These are phyloP conservation scores for Flaveria ramosissima DNA, from an alignment of 129 eudicot species.

Conservation along the genomic window DNA sequence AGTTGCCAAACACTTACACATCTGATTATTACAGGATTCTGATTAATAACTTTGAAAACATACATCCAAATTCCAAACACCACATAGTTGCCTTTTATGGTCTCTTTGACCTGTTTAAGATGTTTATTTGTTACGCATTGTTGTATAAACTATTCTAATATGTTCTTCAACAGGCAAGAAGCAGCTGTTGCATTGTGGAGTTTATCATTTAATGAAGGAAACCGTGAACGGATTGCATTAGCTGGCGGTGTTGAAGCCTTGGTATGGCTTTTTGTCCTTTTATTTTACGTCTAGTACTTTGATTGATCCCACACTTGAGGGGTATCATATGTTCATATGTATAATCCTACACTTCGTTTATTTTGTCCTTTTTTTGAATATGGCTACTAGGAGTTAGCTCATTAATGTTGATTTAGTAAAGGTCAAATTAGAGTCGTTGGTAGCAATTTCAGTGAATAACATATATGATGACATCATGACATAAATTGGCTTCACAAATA, in stretches of 20 bases:
- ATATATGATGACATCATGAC: background rate
- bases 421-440: background rate
- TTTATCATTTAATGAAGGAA: conserved; percentile 79
- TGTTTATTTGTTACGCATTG: background rate
- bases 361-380: background rate
- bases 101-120: background rate
- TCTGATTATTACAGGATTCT: background rate
- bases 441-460: background rate
- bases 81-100: background rate
- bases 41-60: background rate
- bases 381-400: background rate
- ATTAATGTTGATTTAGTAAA: too few species aligned
- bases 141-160: background rate
- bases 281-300: background rate
- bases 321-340: conserved; percentile 17
- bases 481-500: background rate
- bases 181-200: conserved; percentile 99
- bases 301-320: background rate
- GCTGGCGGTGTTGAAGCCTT: conserved; percentile 95
- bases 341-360: background rate
- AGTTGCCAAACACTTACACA: background rate
- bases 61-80: background rate
- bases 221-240: conserved; percentile 83
- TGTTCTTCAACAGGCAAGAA: conserved; percentile 65
- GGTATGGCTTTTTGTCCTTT: conserved; percentile 51